Evolutionary conservation across 2,329 filamentous ascomycete genomes (phyloP).

Genomic region (Neopestalotiopsis sp.): DNA sequence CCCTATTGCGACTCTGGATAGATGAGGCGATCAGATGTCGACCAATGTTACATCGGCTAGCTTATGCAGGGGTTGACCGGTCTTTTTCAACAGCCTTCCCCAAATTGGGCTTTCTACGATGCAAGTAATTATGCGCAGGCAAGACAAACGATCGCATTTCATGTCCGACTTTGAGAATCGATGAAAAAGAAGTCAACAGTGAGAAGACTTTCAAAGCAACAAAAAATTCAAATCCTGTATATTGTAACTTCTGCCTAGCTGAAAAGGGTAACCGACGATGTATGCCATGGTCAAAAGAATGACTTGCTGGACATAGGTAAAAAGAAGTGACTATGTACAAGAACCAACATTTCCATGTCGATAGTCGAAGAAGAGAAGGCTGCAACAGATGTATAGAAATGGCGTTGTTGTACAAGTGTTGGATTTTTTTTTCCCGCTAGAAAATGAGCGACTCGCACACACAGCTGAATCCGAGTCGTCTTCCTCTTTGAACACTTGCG

Average conservation of each 20-base stretch:
- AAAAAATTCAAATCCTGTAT: constrained; percentile 14
- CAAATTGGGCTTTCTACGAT: neutral
- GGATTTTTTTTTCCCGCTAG: neutral
- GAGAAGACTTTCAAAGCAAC: neutral
- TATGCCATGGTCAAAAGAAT: constrained; percentile 8
- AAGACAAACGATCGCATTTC: neutral
- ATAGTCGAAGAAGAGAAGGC: constrained; percentile 16
- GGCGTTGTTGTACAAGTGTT: constrained; percentile 14
- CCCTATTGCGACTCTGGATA: neutral
- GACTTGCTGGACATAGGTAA: constrained; percentile 9
- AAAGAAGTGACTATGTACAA: constrained; percentile 17
- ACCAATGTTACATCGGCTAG: neutral
- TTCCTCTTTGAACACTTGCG: constrained; percentile 1
- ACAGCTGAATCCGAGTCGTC: neutral
- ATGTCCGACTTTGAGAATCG: neutral
- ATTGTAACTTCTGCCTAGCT: constrained; percentile 14
- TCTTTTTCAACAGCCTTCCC: neutral
- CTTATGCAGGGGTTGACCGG: neutral
- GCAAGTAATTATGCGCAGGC: neutral
- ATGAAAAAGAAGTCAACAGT: neutral
- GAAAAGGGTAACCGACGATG: neutral
- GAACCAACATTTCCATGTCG: constrained; percentile 6
- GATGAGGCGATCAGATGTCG: neutral
- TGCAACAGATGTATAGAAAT: constrained; percentile 7
- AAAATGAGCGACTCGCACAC: constrained; percentile 10